phyloP scores from a whole-genome alignment of 2,329 filamentous ascomycete species.

The Colletotrichum chlorophyti region DNA sequence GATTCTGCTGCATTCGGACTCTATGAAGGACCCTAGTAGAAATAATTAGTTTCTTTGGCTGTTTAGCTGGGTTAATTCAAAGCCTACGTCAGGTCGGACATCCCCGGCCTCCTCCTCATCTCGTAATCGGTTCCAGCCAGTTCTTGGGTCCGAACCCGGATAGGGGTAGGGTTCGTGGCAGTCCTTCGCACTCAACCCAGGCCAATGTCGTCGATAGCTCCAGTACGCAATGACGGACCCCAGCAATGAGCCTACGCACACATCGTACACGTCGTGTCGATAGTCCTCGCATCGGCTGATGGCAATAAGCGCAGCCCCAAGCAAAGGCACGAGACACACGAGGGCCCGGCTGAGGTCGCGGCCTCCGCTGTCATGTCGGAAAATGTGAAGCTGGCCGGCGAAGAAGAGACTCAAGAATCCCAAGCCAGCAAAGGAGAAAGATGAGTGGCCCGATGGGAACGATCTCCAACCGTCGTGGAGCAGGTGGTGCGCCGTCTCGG shows the following conservation, averaged over 20 bases:
- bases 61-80: slow-evolving; percentile 40
- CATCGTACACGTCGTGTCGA: slow-evolving; percentile 74
- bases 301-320: slow-evolving; percentile 71
- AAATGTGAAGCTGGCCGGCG: slow-evolving; percentile 70
- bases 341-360: slow-evolving; percentile 63
- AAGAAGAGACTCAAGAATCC: slow-evolving; percentile 77
- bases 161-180: slow-evolving; percentile 65
- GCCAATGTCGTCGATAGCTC: slow-evolving; percentile 72
- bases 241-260: slow-evolving; percentile 65
- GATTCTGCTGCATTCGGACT: slow-evolving; percentile 5
- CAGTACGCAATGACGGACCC: slow-evolving; percentile 68
- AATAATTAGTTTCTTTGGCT: slow-evolving; percentile 25
- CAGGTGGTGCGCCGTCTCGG: slow-evolving; percentile 69
- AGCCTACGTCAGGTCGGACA: slow-evolving; percentile 43
- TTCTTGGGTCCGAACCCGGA: slow-evolving; percentile 44
- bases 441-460: slow-evolving; percentile 82
- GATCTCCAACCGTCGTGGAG: slow-evolving; percentile 86
- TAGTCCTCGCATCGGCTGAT: slow-evolving; percentile 75
- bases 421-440: slow-evolving; percentile 79
- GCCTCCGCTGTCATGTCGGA: slow-evolving; percentile 49
- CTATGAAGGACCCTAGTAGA: slow-evolving; percentile 18
- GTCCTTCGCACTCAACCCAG: slow-evolving; percentile 54
- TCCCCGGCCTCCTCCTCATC: slow-evolving; percentile 60
- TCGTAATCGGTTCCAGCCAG: slow-evolving; percentile 51
- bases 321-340: slow-evolving; percentile 62